A percentile compares a stretch with the other conserved stretches of the same genome.
These are phyloP conservation scores for Wickerhamia fluorescens DNA, from an alignment of 805 yeast species.

Conservation along the genomic window DNA sequence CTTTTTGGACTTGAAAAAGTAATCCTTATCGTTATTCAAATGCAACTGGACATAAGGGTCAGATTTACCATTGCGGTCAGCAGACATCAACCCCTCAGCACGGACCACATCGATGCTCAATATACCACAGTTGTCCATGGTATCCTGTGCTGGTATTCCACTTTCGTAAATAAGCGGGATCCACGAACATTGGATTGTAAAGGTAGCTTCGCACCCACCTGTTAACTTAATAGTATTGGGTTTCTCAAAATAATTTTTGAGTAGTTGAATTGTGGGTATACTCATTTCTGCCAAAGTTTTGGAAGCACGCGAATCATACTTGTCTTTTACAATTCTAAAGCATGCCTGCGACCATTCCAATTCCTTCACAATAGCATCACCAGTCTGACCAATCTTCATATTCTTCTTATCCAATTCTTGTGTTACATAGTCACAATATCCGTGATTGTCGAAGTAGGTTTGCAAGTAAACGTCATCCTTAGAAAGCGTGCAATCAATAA, in stretches of 20 bases:
- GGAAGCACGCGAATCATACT: slow-evolving; percentile 46
- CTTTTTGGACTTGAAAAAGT: slow-evolving; percentile 67
- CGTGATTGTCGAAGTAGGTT: slow-evolving; percentile 68
- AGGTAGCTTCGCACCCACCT: slow-evolving; percentile 42
- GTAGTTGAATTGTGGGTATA: slow-evolving; percentile 58
- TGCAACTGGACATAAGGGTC: slow-evolving; percentile 81
- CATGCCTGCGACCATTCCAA: slow-evolving; percentile 63
- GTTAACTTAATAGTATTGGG: slow-evolving; percentile 51
- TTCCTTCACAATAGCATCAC: slow-evolving; percentile 74
- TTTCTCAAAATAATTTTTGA: slow-evolving; percentile 56
- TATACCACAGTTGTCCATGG: slow-evolving; percentile 67
- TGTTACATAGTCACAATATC: slow-evolving; percentile 56
- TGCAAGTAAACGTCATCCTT: slow-evolving; percentile 62
- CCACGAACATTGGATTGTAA: slow-evolving; percentile 65
- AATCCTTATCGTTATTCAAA: slow-evolving; percentile 53
- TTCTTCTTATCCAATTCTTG: slow-evolving; percentile 43
- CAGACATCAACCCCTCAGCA: slow-evolving; percentile 69
- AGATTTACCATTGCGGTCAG: slow-evolving; percentile 88
- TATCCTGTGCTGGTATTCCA: slow-evolving; percentile 65
- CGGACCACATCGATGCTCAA: slow-evolving; percentile 52
- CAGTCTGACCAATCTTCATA: slow-evolving; percentile 37
- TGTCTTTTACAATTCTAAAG: slow-evolving; percentile 55
- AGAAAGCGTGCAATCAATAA: slow-evolving; percentile 51
- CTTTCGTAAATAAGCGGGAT: slow-evolving; percentile 58
- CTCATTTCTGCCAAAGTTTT: slow-evolving; percentile 55